phyloP scores from a whole-genome alignment of 1,139 yeast species.

The Candida tetrigidarum region DNA sequence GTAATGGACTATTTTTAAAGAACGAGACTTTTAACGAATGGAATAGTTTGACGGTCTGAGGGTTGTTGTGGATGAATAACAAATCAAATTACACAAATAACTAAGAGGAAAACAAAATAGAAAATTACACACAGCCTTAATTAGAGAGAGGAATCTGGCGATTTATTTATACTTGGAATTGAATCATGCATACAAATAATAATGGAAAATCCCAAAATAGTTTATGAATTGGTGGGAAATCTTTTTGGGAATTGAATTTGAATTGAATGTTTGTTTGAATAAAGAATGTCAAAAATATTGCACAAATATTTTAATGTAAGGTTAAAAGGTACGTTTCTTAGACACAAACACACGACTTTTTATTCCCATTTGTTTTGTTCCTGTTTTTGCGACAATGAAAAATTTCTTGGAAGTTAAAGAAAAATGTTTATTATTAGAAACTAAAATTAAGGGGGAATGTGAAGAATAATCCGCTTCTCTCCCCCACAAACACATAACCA shows the following conservation, averaged over 20 bases:
- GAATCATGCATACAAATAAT: neutral
- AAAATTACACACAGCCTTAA: no score
- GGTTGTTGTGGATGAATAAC: no score
- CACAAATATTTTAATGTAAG: neutral
- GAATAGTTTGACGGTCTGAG: neutral
- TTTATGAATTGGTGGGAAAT: no score
- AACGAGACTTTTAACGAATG: neutral
- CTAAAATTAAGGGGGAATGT: neutral
- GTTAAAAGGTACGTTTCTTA: no score
- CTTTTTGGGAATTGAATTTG: neutral
- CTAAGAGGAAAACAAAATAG: neutral
- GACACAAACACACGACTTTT: no score
- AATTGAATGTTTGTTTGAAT: conserved; percentile 3
- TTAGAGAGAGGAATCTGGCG: no score
- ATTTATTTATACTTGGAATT: conserved; percentile 1
- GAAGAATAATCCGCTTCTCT: no score
- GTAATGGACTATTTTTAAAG: neutral
- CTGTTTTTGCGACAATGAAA: neutral
- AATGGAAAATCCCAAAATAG: no score
- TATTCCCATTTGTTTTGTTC: no score
- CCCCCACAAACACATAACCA: no score
- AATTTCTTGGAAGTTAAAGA: neutral
- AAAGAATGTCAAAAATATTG: conserved; percentile 1
- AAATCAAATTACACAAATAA: neutral
- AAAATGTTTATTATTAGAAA: neutral